These are phyloP conservation scores for Neonectria sp. DNA, from an alignment of 2,329 filamentous ascomycete species.

Conservation along the genomic window DNA sequence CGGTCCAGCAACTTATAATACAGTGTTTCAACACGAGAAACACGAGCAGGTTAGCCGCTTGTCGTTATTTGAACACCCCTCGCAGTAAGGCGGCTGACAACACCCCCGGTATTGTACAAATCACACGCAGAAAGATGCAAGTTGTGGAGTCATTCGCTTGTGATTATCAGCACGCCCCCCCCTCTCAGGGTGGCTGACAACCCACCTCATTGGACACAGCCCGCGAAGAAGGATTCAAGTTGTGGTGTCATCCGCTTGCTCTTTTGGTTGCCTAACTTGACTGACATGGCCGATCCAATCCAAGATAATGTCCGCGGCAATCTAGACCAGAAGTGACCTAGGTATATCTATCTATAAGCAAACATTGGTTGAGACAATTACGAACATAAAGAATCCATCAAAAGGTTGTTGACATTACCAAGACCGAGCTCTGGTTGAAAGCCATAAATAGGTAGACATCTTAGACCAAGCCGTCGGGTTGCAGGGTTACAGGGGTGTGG, in stretches of 20 bases:
- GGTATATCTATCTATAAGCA: neutral
- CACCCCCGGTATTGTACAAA: neutral
- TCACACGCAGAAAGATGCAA: neutral
- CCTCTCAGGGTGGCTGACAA: neutral
- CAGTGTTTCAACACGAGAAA: neutral
- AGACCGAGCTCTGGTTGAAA: neutral
- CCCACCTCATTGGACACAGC: neutral
- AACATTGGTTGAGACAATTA: neutral
- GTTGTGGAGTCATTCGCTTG: neutral
- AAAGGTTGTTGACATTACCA: neutral
- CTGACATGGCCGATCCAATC: neutral
- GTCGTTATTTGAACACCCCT: neutral
- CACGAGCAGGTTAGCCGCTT: neutral
- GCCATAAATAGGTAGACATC: no score
- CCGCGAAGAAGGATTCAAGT: neutral
- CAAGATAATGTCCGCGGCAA: neutral
- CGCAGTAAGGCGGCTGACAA: neutral
- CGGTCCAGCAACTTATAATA: neutral
- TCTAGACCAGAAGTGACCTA: neutral
- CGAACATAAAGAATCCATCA: neutral
- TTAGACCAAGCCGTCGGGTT: neutral
- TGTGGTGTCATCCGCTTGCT: slow-evolving; percentile 4
- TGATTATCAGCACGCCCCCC: neutral
- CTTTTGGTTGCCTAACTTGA: neutral
- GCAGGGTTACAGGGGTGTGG: slow-evolving; percentile 1